Evolutionary conservation across 495 filamentous ascomycete species (phyloP).

Genomic region (Penicillium argentinense): DNA sequence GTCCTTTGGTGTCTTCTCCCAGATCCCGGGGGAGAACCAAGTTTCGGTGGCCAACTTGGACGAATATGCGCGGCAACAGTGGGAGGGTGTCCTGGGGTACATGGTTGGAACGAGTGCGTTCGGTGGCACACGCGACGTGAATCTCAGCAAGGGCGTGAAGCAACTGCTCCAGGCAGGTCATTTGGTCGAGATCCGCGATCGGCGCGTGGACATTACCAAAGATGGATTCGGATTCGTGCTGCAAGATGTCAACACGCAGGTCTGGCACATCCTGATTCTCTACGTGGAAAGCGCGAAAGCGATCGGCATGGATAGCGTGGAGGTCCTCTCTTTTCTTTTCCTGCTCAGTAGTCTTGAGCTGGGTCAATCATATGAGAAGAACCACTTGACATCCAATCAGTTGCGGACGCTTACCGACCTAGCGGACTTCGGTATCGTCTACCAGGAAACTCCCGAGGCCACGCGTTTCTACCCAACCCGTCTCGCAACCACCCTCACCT

Average conservation of each 20-base stretch:
- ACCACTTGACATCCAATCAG: constrained; percentile 74
- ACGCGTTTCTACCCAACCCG: constrained; percentile 91
- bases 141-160: constrained; percentile 78
- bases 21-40: constrained; percentile 52
- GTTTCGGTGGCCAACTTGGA: constrained; percentile 75
- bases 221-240: constrained; percentile 91
- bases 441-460: constrained; percentile 57
- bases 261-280: constrained; percentile 91
- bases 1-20: constrained; percentile 84
- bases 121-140: constrained; percentile 45
- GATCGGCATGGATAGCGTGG: constrained; percentile 80
- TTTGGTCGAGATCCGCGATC: constrained; percentile 68
- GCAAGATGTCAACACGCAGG: constrained; percentile 92
- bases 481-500: constrained; percentile 91
- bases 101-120: constrained; percentile 74
- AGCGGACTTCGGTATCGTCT: constrained; percentile 88
- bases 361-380: constrained; percentile 82
- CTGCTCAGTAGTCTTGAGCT: constrained; percentile 92
- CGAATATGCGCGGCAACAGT: constrained; percentile 80
- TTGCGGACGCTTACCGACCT: constrained; percentile 83
- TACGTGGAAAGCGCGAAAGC: constrained; percentile 84
- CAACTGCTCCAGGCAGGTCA: constrained; percentile 73
- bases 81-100: constrained; percentile 94
- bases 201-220: constrained; percentile 73
- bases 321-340: constrained; percentile 94